A percentile compares a stretch with the other conserved stretches of the same genome.
These are phyloP conservation scores for Hymenoscyphus scutula DNA, from an alignment of 2,329 filamentous ascomycete species.

Conservation along the genomic window DNA sequence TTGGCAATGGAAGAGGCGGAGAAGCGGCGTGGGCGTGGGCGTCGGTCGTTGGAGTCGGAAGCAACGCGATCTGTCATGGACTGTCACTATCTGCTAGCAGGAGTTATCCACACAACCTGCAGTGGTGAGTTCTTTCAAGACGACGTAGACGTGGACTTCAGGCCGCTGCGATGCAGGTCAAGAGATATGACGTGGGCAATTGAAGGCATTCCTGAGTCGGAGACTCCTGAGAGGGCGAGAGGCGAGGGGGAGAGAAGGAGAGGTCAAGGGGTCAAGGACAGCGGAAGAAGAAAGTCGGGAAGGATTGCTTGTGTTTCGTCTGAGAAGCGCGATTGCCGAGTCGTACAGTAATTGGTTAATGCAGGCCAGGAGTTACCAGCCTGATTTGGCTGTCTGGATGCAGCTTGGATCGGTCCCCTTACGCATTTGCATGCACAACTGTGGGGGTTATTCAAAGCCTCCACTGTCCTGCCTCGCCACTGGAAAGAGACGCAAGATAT, in stretches of 20 bases:
- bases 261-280: background rate
- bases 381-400: background rate
- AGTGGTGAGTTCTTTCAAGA: conserved; percentile 1
- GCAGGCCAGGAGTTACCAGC: background rate
- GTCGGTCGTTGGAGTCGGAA: background rate
- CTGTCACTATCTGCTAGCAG: background rate
- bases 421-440: background rate
- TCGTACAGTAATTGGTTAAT: background rate
- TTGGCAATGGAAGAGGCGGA: background rate
- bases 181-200: conserved; percentile 1
- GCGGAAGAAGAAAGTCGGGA: background rate
- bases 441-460: background rate
- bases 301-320: background rate
- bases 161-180: background rate
- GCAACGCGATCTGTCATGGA: background rate
- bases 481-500: background rate
- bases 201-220: conserved; percentile 1
- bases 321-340: background rate
- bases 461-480: background rate
- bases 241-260: background rate
- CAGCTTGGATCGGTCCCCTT: background rate
- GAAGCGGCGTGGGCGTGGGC: background rate
- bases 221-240: background rate
- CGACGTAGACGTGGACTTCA: background rate
- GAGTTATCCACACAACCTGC: background rate